Conservation (phyloP, 768 basidiomycete genomes). For the Macrolepiota fuliginosa region DNA sequence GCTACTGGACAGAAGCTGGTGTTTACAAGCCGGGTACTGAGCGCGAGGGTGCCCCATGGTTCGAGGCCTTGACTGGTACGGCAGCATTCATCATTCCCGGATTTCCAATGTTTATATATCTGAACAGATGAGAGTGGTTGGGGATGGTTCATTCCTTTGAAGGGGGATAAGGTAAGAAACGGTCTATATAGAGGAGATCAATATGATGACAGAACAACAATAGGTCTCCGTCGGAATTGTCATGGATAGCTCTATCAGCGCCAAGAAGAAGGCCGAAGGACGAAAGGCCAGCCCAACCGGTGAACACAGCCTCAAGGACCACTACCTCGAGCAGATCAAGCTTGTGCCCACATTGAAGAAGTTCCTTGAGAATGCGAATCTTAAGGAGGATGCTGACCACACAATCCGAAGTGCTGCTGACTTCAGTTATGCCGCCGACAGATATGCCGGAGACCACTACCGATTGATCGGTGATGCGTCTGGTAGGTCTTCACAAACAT, state of each 20-base stretch:
- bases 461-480: constrained; percentile 33
- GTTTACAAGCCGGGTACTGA: constrained; percentile 27
- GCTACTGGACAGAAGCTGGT: constrained; percentile 30
- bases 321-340: constrained; percentile 28
- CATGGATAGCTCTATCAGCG: constrained; percentile 35
- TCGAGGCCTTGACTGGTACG: constrained; percentile 32
- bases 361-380: constrained; percentile 24
- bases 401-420: constrained; percentile 29
- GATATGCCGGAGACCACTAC: constrained; percentile 30
- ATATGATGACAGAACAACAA: neutral
- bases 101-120: neutral
- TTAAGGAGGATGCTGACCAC: constrained; percentile 19
- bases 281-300: constrained; percentile 11
- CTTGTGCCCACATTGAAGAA: constrained; percentile 22
- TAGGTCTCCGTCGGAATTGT: constrained; percentile 53
- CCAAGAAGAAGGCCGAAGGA: constrained; percentile 24
- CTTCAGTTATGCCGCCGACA: constrained; percentile 31
- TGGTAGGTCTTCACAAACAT: constrained; percentile 16
- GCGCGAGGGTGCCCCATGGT: constrained; percentile 32
- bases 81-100: neutral
- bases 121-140: constrained; percentile 48
- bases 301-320: constrained; percentile 19
- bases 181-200: no score
- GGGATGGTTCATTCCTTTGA: constrained; percentile 57
- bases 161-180: constrained; percentile 32